A percentile compares a stretch with the other conserved stretches of the same genome.
These are phyloP conservation scores for Exophiala aquamarina DNA, from an alignment of 2,329 filamentous ascomycete genomes.

Conservation along the genomic window DNA sequence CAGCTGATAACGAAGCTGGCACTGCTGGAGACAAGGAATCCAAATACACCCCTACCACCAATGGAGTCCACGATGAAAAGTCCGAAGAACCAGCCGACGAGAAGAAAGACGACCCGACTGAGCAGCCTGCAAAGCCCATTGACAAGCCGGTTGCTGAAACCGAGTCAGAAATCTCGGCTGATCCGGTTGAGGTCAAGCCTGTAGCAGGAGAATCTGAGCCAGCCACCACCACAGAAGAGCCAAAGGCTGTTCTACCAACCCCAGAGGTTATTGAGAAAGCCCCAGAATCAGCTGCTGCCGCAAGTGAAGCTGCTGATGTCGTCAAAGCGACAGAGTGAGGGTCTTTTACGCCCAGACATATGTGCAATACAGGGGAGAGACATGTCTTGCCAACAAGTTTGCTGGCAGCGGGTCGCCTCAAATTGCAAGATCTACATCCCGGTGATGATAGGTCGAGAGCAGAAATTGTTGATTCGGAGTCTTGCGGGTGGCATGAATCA, in stretches of 20 bases:
- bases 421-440: too few relatives aligned
- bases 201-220: too few relatives aligned
- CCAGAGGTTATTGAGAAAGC: conserved; percentile 25
- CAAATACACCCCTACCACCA: conserved; percentile 39
- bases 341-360: too few relatives aligned
- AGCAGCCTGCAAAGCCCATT: conserved; percentile 31
- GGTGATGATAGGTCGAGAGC: too few relatives aligned
- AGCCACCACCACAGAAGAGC: conserved; percentile 3
- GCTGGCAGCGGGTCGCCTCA: too few relatives aligned
- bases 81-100: conserved; percentile 33
- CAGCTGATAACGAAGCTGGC: conserved; percentile 38
- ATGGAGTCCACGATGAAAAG: conserved; percentile 35
- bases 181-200: too few relatives aligned
- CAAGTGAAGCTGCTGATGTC: conserved; percentile 24
- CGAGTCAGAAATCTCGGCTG: conserved; percentile 14
- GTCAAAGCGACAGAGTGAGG: conserved; percentile 25
- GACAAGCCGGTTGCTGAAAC: conserved; percentile 28
- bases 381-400: too few relatives aligned
- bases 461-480: too few relatives aligned
- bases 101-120: conserved; percentile 30
- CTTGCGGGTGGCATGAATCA: too few relatives aligned
- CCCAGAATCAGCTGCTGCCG: conserved; percentile 23
- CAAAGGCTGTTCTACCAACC: conserved; percentile 9
- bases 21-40: conserved; percentile 43
- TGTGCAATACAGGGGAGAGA: too few relatives aligned